Percentiles rank a stretch among this genome's conserved stretches.
phyloP scores from a whole-genome alignment of 176 grass and related monocot species.

The Phragmites australis region DNA sequence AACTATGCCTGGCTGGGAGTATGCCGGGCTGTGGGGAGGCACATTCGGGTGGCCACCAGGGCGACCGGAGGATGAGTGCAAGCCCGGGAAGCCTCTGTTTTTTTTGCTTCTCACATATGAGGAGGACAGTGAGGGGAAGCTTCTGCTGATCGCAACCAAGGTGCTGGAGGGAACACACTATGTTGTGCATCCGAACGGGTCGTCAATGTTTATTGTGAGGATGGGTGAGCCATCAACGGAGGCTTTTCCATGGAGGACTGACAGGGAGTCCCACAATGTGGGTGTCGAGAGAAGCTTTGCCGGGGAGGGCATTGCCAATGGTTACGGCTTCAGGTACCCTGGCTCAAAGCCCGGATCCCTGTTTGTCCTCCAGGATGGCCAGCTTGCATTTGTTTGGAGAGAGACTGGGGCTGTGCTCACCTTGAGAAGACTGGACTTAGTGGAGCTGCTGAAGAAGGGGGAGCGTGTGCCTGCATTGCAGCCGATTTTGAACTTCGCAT shows the following conservation, averaged over 20 bases:
- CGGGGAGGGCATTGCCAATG: conserved; percentile 71
- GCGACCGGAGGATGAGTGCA: conserved; percentile 49
- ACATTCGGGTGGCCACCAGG: conserved; percentile 83
- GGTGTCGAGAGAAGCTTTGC: conserved; percentile 44
- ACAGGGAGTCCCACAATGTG: conserved; percentile 44
- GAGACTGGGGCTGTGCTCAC: conserved; percentile 66
- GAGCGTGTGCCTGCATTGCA: conserved; percentile 71
- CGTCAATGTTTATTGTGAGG: conserved; percentile 67
- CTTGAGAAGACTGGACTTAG: conserved; percentile 65
- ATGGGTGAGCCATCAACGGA: conserved; percentile 50
- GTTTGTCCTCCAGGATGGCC: conserved; percentile 64
- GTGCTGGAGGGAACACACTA: conserved; percentile 89
- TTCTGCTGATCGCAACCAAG: conserved; percentile 74
- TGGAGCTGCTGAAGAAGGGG: conserved; percentile 61
- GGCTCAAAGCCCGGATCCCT: conserved; percentile 82
- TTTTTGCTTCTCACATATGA: conserved; percentile 86
- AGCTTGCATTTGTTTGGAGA: conserved; percentile 85
- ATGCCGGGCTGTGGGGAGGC: conserved; percentile 81
- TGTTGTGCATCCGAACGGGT: conserved; percentile 84
- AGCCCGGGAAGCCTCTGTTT: conserved; percentile 72
- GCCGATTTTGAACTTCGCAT: conserved; percentile 65
- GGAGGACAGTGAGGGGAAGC: conserved; percentile 48
- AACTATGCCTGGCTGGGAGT: conserved; percentile 47
- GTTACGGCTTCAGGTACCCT: conserved; percentile 83
- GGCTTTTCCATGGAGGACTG: conserved; percentile 68